Evolutionary conservation across 2,329 filamentous ascomycete species (phyloP), one percentile per base, ranked within the genome.

Genomic region (Cladobotryum protrusum): DNA sequence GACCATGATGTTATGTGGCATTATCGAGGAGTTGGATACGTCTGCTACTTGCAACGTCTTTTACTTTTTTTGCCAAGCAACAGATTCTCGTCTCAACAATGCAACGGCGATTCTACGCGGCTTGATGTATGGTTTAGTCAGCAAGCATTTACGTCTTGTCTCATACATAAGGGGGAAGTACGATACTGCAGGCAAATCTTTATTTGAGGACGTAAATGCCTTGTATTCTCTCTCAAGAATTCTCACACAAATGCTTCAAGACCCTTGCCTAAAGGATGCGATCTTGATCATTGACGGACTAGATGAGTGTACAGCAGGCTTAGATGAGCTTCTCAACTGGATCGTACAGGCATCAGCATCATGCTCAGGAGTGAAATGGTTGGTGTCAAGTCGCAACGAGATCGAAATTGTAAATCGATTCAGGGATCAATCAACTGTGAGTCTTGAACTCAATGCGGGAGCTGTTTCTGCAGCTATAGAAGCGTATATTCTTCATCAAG

Each of bases 211-310:
- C 41, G 15, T 33, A 0, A 72, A 71, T 60, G 62, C 65, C 2
- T 72, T 64, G 61, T 32, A 58, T 39, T 57, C 61, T 3, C 43
- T 78, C 4, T 62, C 54, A 0, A 48, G 63, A 2, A 67, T 76
- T 6, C 63, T 78, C 0, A 52, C 12, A 1, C 53, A 56, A 7
- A 71, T 78, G 14, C 52, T 78, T 2, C 14, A 63, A 12, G 68
- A 74, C 45, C 49, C 52, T 3, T 56, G 14, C 8, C 49, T 70
- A 2, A 14, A 56, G 1, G 52, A 9, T 0, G 61, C 60, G 0
- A 63, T 63, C 52, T 44, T 78, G 6, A 52, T 75, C 8, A 56
- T 78, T 42, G 72, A 77, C 58, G 73, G 71, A 2, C 67, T 77
- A 1, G 72, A 78, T 48, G 72, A 77, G 55, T 44, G 20, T 8